Base-by-base conservation (phyloP, 805 yeast species). In the Cyberlindnera meyerae region DNA sequence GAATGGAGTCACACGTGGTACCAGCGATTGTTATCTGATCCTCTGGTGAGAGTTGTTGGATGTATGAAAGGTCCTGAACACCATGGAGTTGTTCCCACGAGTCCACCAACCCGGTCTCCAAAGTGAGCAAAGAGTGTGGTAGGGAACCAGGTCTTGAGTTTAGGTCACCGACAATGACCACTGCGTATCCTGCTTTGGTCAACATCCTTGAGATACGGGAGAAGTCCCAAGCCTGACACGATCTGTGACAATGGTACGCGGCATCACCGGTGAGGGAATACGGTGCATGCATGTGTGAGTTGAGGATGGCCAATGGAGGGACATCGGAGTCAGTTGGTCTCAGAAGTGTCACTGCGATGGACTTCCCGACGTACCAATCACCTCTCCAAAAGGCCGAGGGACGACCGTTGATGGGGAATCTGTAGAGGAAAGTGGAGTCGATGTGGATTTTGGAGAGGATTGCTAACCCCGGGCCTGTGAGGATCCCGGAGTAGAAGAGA, bases 211-310 rank as follows among this genome's bases (percentile, higher is more conserved):
- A 77, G 24, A 88, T 42, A 34, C 76, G 73, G 24, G 93, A 72
- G 57, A 93, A 75, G 57, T 89, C 96, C 97, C 97, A 93, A 1
- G 97, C 97, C 60, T 93, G 98, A 40, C 93, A 75, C 0, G 96
- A 79, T 33, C 98, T 67, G 55, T 93, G 97, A 48, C 96, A 84
- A 4, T 79, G 67, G 55, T 93, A 93, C 3, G 89, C 82, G 3
- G 94, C 94, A 58, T 88, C 96, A 3, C 97, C 97, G 0, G 66
- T 61, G 13, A 62, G 52, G 1, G 93, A 71, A 54, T 93, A 93
- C 0, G 98, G 98, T 1, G 98, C 98, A 60, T 93, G 98, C 93
- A 93, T 82, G 58, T 93, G 98, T 13, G 95, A 80, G 54, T 89
- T 90, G 53, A 93, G 63, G 5, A 93, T 61, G 3, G 94, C 97